Evolutionary conservation across 1,284 basidiomycete genomes (phyloP).

Genomic region (Pulveroboletus sp.): DNA sequence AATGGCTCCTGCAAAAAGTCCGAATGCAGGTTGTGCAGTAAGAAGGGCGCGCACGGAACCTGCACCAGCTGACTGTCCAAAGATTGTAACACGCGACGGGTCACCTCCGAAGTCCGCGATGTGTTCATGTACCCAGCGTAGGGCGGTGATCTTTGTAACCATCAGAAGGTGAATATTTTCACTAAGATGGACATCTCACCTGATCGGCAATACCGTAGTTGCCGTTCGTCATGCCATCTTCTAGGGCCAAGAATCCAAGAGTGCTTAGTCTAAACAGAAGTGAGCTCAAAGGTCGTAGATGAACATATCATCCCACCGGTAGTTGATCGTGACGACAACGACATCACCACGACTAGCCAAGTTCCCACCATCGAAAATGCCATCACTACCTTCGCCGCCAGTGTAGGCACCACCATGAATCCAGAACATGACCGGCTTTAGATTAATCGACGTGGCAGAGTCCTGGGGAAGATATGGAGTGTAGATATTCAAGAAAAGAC

Average conservation of each 20-base stretch:
- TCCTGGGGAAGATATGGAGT: slow-evolving; percentile 36
- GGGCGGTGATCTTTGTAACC: slow-evolving; percentile 18
- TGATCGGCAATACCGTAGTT: slow-evolving; percentile 21
- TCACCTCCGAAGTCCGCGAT: slow-evolving; percentile 36
- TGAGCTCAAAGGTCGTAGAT: neutral
- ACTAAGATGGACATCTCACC: neutral
- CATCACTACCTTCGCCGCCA: slow-evolving; percentile 42
- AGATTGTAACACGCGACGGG: slow-evolving; percentile 36
- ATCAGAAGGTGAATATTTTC: neutral
- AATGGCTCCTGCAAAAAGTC: slow-evolving; percentile 48
- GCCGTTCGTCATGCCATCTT: slow-evolving; percentile 12
- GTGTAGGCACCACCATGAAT: slow-evolving; percentile 45
- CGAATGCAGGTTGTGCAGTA: slow-evolving; percentile 44
- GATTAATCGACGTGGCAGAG: slow-evolving; percentile 6
- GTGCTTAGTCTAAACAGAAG: slow-evolving; percentile 8
- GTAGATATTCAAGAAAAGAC: slow-evolving; percentile 43
- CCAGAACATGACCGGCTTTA: slow-evolving; percentile 44
- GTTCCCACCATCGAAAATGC: slow-evolving; percentile 45
- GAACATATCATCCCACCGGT: slow-evolving; percentile 31
- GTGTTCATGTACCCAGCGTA: slow-evolving; percentile 30
- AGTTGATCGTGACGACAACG: slow-evolving; percentile 49
- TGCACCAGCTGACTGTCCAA: slow-evolving; percentile 44
- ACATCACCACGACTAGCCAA: slow-evolving; percentile 45
- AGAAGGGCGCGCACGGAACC: slow-evolving; percentile 45
- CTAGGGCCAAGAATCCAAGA: slow-evolving; percentile 14